These are phyloP conservation scores for Sarocladium brachiariae DNA, from an alignment of 2,329 filamentous ascomycete species.

Conservation along the genomic window DNA sequence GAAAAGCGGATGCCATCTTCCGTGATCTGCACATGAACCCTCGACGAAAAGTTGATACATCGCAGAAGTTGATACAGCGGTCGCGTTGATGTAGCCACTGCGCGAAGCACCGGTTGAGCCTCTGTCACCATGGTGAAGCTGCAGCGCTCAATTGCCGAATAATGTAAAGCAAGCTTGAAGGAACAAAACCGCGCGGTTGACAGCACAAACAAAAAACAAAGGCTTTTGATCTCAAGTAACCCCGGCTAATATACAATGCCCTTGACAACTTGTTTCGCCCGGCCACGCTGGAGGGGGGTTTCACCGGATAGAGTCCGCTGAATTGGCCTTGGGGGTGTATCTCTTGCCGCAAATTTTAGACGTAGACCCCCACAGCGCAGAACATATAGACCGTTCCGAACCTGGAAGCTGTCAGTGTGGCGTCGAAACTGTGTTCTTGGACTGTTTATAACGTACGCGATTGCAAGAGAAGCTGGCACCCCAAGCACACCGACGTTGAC, in stretches of 20 bases:
- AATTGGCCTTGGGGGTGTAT: background rate
- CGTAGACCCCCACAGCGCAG: conserved; percentile 97
- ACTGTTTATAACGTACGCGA: conserved; percentile 61
- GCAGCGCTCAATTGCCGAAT: conserved; percentile 8
- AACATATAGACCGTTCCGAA: conserved; percentile 98
- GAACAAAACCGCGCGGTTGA: conserved; percentile 16
- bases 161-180: conserved; percentile 13
- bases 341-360: conserved; percentile 53
- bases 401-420: conserved; percentile 38
- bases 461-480: conserved; percentile 77
- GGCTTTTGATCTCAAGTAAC: conserved; percentile 23
- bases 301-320: background rate
- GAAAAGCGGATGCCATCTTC: conserved; percentile 81
- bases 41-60: conserved; percentile 54
- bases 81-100: conserved; percentile 70
- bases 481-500: conserved; percentile 71
- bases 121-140: conserved; percentile 23
- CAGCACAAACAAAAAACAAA: conserved; percentile 17
- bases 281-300: conserved; percentile 3
- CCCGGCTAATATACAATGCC: conserved; percentile 31
- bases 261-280: background rate
- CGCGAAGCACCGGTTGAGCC: conserved; percentile 56
- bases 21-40: conserved; percentile 64
- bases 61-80: conserved; percentile 60
- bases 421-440: conserved; percentile 4